Evolutionary conservation across 306 rosid genomes (phyloP), one percentile per base, ranked within the genome.

Genomic region (Arachis stenosperma): DNA sequence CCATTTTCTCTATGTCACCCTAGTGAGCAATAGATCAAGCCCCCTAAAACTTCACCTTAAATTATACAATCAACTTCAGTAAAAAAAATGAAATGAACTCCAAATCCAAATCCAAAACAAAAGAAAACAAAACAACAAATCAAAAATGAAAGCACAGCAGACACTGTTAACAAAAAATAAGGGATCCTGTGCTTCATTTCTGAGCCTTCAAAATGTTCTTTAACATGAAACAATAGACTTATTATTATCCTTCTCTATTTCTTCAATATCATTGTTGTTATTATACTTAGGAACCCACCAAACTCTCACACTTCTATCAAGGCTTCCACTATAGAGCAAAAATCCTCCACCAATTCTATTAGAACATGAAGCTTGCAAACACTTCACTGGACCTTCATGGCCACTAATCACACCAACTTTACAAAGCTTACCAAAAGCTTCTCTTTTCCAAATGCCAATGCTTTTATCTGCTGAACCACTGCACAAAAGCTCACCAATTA

Each of bases 391-490:
- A 3, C 98, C 98, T 84, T 86, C 86, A 80, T 94, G 98, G 9
- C 98, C 98, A 57, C 36, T 64, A 33, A 94, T 81, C 0, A 85
- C 73, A 3, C 90, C 89, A 76, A 94, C 75, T 73, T 81, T 94
- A 75, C 87, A 71, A 70, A 94, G 70, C 77, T 81, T 88, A 11
- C 96, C 97, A 78, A 75, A 87, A 78, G 81, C 60, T 51, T 85
- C 88, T 75, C 96, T 86, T 78, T 81, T 89, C 98, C 98, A 94
- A 30, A 94, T 84, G 1, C 90, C 87, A 4, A 94, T 91, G 22
- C 84, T 88, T 67, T 86, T 94, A 87, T 94, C 98, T 0, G 97
- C 97, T 39, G 98, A 94, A 0, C 98, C 98, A 75, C 86, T 91
- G 37, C 86, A 94, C 82, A 94, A 29, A 53, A 81, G 79, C 60